Base-by-base conservation (phyloP, 805 yeast species). In the Ogataea paraovalis region DNA sequence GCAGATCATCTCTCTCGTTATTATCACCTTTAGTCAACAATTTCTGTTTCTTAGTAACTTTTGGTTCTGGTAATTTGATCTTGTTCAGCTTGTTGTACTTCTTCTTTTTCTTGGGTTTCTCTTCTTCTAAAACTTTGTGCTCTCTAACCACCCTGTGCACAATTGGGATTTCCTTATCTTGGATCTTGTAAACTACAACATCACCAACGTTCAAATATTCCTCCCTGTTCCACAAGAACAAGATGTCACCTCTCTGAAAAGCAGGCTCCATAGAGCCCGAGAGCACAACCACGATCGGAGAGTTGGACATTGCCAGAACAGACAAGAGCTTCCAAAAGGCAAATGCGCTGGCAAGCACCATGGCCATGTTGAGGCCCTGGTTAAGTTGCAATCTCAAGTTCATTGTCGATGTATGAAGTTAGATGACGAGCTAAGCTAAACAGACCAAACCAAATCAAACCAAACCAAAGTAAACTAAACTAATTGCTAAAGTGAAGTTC, bases 221-320 rank as follows among this genome's bases (percentile, higher is more conserved):
- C 47, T 85, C 82, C 55, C 97, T 75, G 67, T 94, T 94, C 96
- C 96, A 91, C 47, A 94, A 72, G 59, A 94, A 83, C 51, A 94
- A 70, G 16, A 94, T 84, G 64, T 94, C 99, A 43, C 99, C 99
- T 69, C 99, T 80, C 69, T 94, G 97, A 76, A 94, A 94, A 2
- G 99, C 99, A 2, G 99, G 99, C 66, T 94, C 99, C 99, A 94
- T 94, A 2, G 98, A 92, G 5, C 99, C 99, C 1, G 98, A 90
- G 42, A 94, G 78, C 9, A 94, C 99, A 25, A 94, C 99, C 19
- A 94, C 99, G 21, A 94, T 81, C 19, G 99, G 99, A 1, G 97
- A 87, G 51, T 87, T 83, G 0, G 97, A 82, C 67, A 88, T 82
- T 10, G 97, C 76, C 1, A 82, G 72, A 3, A 92, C 71, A 1